Evolutionary conservation across 2,329 filamentous ascomycete genomes (phyloP), one percentile per base, ranked within the genome.

Genomic region (Drechslerella stenobrocha): DNA sequence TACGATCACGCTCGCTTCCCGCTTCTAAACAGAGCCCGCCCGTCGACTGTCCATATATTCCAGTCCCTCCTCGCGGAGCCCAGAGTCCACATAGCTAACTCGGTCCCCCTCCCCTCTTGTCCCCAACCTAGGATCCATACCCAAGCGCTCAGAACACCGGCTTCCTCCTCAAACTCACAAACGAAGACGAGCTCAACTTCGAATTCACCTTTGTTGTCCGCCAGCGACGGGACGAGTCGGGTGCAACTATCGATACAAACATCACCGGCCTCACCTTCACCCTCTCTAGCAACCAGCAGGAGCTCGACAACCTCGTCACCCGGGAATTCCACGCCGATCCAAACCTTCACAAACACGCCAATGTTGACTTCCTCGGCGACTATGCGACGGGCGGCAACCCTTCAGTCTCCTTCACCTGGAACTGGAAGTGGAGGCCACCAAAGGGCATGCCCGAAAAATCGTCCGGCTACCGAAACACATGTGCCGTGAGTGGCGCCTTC

Each of bases 281-380:
- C 70, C 92, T 92, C 76, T 92, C 89, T 40, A 89, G 91, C 0
- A 95, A 86, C 52, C 79, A 84, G 28, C 88, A 84, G 77, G 93
- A 98, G 74, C 84, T 98, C 55, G 93, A 97, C 74, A 96, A 93
- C 72, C 80, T 98, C 46, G 87, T 97, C 47, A 97, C 92, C 13
- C 83, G 91, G 73, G 93, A 98, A 76, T 97, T 98, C 74, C 90
- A 97, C 73, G 90, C 92, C 71, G 90, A 98, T 74, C 93, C 93
- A 0, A 98, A 98, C 74, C 80, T 98, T 58, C 93, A 98, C 79
- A 97, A 95, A 76, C 97, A 96, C 75, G 83, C 90, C 56, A 97
- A 97, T 75, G 93, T 98, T 35, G 88, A 95, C 74, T 81, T 97
- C 44, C 86, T 98, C n/a, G 93, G 93, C 2, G 90, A 96, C 76